Conservation (phyloP, 345 rosid species). For the Erucastrum elatum region DNA sequence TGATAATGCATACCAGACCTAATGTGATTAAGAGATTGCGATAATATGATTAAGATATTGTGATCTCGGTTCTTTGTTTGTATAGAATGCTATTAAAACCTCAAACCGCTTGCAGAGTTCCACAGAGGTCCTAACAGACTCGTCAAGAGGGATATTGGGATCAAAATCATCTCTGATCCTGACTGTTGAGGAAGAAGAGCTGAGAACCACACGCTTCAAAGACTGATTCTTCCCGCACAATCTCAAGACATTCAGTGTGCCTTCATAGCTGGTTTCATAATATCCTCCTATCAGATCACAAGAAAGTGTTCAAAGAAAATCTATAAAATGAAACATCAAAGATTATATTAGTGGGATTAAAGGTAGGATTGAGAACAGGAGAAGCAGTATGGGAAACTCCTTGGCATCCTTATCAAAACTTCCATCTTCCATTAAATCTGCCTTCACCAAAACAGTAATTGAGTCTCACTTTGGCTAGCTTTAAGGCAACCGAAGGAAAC, state of each 20-base stretch:
- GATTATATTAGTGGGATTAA: constrained; percentile 35
- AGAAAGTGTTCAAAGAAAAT: not conserved
- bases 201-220: constrained; percentile 72
- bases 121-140: constrained; percentile 81
- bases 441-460: constrained; percentile 51
- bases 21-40: not conserved
- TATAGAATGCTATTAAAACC: constrained; percentile 6
- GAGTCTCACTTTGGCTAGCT: constrained; percentile 6
- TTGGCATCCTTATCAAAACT: constrained; percentile 85
- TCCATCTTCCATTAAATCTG: constrained; percentile 68
- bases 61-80: not conserved
- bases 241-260: constrained; percentile 78
- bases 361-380: constrained; percentile 68
- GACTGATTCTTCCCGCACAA: constrained; percentile 69
- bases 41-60: not conserved
- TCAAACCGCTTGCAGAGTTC: constrained; percentile 71
- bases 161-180: constrained; percentile 70
- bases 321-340: too few species aligned
- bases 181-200: constrained; percentile 82
- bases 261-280: constrained; percentile 77
- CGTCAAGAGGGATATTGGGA: constrained; percentile 62
- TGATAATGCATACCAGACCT: constrained; percentile 60
- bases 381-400: constrained; percentile 98
- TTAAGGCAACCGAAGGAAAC: not conserved
- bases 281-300: constrained; percentile 57